phyloP scores from a whole-genome alignment of 345 rosid genomes.

The Melastoma malabathricum region DNA sequence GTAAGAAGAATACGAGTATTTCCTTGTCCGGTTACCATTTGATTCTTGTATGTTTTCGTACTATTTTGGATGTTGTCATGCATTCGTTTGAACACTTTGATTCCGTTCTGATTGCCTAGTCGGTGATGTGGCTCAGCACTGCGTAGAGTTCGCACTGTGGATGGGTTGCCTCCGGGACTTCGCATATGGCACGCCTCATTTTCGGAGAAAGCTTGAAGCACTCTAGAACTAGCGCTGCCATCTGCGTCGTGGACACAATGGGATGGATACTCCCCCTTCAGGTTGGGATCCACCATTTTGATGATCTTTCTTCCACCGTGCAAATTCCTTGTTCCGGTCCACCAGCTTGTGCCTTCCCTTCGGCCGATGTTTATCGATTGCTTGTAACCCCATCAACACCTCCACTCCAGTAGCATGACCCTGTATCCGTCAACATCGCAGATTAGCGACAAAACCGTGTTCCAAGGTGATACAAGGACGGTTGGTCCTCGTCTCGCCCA shows the following conservation, averaged over 20 bases:
- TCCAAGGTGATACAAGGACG: no score
- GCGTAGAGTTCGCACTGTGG: no score
- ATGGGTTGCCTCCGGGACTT: background rate
- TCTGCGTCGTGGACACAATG: background rate
- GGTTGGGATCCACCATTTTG: constrained; percentile 6
- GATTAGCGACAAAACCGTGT: no score
- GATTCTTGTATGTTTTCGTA: no score
- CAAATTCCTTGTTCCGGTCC: constrained; percentile 1
- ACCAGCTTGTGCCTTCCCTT: background rate
- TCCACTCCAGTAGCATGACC: constrained; percentile 2
- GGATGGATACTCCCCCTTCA: constrained; percentile 7
- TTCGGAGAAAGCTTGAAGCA: background rate
- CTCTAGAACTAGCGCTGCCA: constrained; percentile 3
- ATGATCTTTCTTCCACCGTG: background rate
- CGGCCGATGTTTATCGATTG: background rate
- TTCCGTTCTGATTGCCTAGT: no score
- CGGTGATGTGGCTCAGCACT: no score
- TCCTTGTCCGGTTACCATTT: no score
- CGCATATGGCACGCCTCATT: constrained; percentile 3
- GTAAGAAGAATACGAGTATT: no score
- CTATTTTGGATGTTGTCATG: no score
- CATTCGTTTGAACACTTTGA: no score
- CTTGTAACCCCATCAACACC: background rate
- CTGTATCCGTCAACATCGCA: constrained; percentile 3
- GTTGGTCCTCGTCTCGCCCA: no score